A percentile compares a stretch with the other conserved stretches of the same genome.
These are phyloP conservation scores for Brasenia schreberi DNA, from an alignment of 164 flowering plant species.

Conservation along the genomic window DNA sequence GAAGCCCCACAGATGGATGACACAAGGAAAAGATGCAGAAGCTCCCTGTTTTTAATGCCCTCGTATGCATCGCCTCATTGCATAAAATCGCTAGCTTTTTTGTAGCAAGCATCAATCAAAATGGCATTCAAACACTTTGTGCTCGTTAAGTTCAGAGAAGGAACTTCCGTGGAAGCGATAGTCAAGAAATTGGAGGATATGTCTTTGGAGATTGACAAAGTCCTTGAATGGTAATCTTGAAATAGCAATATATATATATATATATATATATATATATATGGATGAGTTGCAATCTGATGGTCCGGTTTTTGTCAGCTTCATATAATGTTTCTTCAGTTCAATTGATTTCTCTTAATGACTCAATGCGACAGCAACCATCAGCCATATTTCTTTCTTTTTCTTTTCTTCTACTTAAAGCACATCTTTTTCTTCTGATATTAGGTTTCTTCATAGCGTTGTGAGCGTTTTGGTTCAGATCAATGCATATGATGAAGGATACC, in stretches of 20 bases:
- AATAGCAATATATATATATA: too few species aligned
- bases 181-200: slow-evolving; percentile 59
- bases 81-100: neutral
- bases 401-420: too few species aligned
- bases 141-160: slow-evolving; percentile 80
- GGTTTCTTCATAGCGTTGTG: too few species aligned
- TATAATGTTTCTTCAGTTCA: neutral
- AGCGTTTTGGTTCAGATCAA: too few species aligned
- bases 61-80: neutral
- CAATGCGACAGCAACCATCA: too few species aligned
- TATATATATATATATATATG: too few species aligned
- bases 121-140: slow-evolving; percentile 72
- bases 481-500: too few species aligned
- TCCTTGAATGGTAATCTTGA: slow-evolving; percentile 58
- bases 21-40: neutral
- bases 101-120: slow-evolving; percentile 12
- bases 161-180: slow-evolving; percentile 50
- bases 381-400: too few species aligned
- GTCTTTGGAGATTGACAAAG: slow-evolving; percentile 39
- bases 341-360: neutral
- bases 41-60: neutral
- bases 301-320: too few species aligned
- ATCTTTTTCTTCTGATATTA: too few species aligned
- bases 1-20: neutral
- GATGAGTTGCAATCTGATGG: too few species aligned